phyloP scores from a whole-genome alignment of 2,329 filamentous ascomycete genomes.

The Neofusicoccum ribis region DNA sequence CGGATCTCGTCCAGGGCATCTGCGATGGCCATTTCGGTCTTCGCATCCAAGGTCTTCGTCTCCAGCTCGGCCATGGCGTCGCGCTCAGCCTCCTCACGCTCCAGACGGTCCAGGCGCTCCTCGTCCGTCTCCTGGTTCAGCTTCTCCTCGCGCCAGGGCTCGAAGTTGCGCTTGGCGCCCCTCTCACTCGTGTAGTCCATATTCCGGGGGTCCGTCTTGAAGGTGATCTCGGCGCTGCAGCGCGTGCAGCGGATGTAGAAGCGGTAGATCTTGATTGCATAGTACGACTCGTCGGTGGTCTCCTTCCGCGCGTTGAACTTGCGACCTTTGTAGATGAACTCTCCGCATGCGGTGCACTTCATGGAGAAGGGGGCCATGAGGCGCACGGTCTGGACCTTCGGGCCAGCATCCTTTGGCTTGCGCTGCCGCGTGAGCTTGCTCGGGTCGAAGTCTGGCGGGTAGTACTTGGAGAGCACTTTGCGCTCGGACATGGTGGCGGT shows the following conservation, averaged over 20 bases:
- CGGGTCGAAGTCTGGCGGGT: conserved; percentile 85
- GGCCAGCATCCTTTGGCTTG: conserved; percentile 70
- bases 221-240: conserved; percentile 84
- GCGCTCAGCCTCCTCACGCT: conserved; percentile 74
- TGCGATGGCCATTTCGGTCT: conserved; percentile 93
- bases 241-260: conserved; percentile 89
- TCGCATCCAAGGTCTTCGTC: conserved; percentile 88
- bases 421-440: conserved; percentile 70
- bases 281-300: conserved; percentile 86
- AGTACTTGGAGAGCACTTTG: conserved; percentile 63
- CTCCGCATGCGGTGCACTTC: conserved; percentile 68
- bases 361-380: conserved; percentile 88
- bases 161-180: conserved; percentile 89
- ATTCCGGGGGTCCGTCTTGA: conserved; percentile 76
- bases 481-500: conserved; percentile 72
- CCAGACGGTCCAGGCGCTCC: conserved; percentile 79
- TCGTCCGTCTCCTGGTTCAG: conserved; percentile 78
- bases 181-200: conserved; percentile 83
- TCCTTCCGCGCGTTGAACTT: conserved; percentile 97
- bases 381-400: conserved; percentile 81
- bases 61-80: conserved; percentile 96
- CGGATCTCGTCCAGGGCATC: conserved; percentile 95
- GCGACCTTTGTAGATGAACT: conserved; percentile 88
- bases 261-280: conserved; percentile 80
- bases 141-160: conserved; percentile 77